These are phyloP conservation scores for Borovskyia barvae DNA, from an alignment of 208 protist species.

Conservation along the genomic window DNA sequence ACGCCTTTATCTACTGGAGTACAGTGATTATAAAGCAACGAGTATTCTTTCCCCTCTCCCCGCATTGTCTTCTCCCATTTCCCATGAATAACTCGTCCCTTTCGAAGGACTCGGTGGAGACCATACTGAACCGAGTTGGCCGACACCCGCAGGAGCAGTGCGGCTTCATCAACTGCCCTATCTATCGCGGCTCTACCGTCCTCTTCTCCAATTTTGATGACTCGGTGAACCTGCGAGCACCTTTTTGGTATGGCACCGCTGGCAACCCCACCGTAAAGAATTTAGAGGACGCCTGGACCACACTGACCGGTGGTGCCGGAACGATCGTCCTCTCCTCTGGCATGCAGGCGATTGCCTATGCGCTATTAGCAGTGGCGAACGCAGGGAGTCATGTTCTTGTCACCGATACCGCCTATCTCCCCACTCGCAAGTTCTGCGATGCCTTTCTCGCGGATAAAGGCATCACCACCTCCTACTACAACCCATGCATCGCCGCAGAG, in stretches of 20 bases:
- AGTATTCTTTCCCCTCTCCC: not conserved
- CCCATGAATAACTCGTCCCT: too few relatives aligned
- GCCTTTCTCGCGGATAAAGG: slow-evolving; percentile 21
- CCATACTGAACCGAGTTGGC: slow-evolving; percentile 24
- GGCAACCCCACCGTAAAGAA: slow-evolving; percentile 28
- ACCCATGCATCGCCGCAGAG: slow-evolving; percentile 26
- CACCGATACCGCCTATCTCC: slow-evolving; percentile 28
- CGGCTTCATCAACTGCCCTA: slow-evolving; percentile 35
- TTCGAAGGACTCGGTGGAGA: slow-evolving; percentile 15
- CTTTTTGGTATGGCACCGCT: slow-evolving; percentile 25
- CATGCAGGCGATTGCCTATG: slow-evolving; percentile 25
- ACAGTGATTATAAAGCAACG: too few relatives aligned
- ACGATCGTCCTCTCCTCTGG: slow-evolving; percentile 25
- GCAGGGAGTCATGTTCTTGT: slow-evolving; percentile 26
- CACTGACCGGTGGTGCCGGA: slow-evolving; percentile 26
- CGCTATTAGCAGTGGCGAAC: slow-evolving; percentile 23
- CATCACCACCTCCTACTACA: slow-evolving; percentile 29
- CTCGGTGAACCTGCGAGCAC: not conserved
- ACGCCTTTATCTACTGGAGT: too few relatives aligned
- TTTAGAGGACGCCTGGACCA: slow-evolving; percentile 25
- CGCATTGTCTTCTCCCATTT: too few relatives aligned
- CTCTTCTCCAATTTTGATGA: slow-evolving; percentile 22
- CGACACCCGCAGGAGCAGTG: slow-evolving; percentile 18
- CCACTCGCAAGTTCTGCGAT: slow-evolving; percentile 28
- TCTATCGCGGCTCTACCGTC: slow-evolving; percentile 33